Conservation (phyloP, 208 protist species). For the Porcisia hertigi region DNA sequence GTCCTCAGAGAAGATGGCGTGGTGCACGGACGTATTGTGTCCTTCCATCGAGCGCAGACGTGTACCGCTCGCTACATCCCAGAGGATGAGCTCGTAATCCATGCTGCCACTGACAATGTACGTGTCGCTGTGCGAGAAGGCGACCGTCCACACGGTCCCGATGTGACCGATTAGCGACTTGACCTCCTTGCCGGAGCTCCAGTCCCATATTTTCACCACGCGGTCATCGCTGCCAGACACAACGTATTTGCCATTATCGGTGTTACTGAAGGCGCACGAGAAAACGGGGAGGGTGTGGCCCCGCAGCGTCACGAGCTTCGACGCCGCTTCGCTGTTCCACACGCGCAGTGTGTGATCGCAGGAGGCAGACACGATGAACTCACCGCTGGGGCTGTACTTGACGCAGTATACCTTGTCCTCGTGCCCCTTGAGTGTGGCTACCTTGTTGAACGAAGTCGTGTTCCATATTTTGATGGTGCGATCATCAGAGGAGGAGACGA, state of each 20-base stretch:
- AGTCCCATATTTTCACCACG: slow-evolving; percentile 89
- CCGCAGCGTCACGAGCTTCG: slow-evolving; percentile 63
- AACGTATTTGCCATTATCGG: slow-evolving; percentile 70
- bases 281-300: slow-evolving; percentile 82
- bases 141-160: slow-evolving; percentile 81
- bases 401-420: slow-evolving; percentile 94
- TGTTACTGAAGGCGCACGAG: slow-evolving; percentile 83
- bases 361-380: slow-evolving; percentile 86
- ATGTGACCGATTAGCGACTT: slow-evolving; percentile 72
- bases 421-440: slow-evolving; percentile 92
- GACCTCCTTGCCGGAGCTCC: slow-evolving; percentile 60
- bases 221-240: slow-evolving; percentile 83
- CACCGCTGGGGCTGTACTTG: slow-evolving; percentile 85
- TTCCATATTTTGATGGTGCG: slow-evolving; percentile 85
- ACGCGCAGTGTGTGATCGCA: slow-evolving; percentile 81
- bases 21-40: slow-evolving; percentile 80
- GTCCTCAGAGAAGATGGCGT: slow-evolving; percentile 77
- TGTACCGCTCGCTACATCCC: slow-evolving; percentile 49
- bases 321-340: slow-evolving; percentile 74
- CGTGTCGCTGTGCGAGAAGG: slow-evolving; percentile 68
- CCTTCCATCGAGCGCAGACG: slow-evolving; percentile 66
- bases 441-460: slow-evolving; percentile 64
- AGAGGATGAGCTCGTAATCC: slow-evolving; percentile 87
- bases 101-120: slow-evolving; percentile 82
- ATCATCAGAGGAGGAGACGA: slow-evolving; percentile 78